Percentiles rank a stretch among this genome's conserved stretches.
Evolutionary conservation across 257 asterid genomes (phyloP).

Genomic region (Lycium ferocissimum): DNA sequence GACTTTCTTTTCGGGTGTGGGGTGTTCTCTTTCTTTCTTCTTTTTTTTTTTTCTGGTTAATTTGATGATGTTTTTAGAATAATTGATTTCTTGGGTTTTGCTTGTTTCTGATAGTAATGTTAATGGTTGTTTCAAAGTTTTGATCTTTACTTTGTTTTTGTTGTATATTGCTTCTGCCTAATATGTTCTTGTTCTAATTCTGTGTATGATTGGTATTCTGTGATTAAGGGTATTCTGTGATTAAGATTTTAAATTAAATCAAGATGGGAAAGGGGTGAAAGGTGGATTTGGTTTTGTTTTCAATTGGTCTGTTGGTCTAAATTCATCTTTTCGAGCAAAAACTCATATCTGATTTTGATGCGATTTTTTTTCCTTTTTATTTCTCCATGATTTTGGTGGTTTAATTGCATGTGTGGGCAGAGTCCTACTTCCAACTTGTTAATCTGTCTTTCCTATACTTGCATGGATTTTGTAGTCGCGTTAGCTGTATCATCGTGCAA

Average conservation of each 20-base stretch:
- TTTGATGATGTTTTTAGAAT: background rate
- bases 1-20: no score
- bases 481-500: background rate
- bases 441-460: background rate
- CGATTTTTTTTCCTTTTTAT: background rate
- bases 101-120: conserved; percentile 31
- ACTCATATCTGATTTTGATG: background rate
- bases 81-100: background rate
- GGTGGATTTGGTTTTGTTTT: background rate
- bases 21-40: no score
- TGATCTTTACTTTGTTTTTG: conserved; percentile 23
- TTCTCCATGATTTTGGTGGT: background rate
- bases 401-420: background rate
- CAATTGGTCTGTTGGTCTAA: background rate
- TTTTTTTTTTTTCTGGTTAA: background rate
- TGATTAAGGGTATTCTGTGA: no score
- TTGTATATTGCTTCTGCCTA: background rate
- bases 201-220: background rate
- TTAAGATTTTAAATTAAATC: background rate
- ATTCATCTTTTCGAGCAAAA: background rate
- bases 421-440: background rate
- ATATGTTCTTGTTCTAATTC: conserved; percentile 1
- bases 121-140: conserved; percentile 28
- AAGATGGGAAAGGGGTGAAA: background rate
- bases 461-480: background rate